These are phyloP conservation scores for Chalaropsis ovoidea DNA, from an alignment of 2,329 filamentous ascomycete genomes.

Conservation along the genomic window DNA sequence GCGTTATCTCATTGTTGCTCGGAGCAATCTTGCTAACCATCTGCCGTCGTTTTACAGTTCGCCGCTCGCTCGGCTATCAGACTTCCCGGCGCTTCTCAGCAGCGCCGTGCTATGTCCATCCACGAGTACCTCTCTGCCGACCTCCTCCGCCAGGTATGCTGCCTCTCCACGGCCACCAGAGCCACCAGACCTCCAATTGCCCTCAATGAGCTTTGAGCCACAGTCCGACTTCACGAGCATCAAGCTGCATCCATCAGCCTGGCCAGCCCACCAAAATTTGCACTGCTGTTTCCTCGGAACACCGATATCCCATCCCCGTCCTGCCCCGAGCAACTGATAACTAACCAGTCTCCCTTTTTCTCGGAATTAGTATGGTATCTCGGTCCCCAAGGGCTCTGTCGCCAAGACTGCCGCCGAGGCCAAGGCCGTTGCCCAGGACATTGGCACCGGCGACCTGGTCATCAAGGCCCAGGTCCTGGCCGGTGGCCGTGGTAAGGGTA, in stretches of 20 bases:
- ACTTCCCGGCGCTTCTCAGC: slow-evolving; percentile 59
- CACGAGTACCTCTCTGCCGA: slow-evolving; percentile 97
- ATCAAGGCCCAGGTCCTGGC: slow-evolving; percentile 99
- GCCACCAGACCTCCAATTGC: neutral
- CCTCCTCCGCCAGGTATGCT: slow-evolving; percentile 62
- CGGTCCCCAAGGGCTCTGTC: slow-evolving; percentile 81
- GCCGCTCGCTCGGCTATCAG: slow-evolving; percentile 39
- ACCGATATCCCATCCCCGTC: slow-evolving; percentile 38
- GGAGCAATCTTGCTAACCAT: slow-evolving; percentile 19
- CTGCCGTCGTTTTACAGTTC: slow-evolving; percentile 27
- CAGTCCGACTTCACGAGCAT: neutral
- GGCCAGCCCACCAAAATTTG: neutral
- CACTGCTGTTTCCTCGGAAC: neutral
- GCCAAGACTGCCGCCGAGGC: slow-evolving; percentile 77
- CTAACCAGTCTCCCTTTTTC: slow-evolving; percentile 22
- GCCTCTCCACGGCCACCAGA: neutral
- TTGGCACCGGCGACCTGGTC: slow-evolving; percentile 92
- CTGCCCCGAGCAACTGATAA: slow-evolving; percentile 53
- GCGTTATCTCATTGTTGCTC: slow-evolving; percentile 20
- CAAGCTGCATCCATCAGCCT: neutral
- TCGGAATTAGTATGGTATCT: slow-evolving; percentile 69
- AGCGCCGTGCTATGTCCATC: slow-evolving; percentile 83
- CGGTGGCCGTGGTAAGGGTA: slow-evolving; percentile 93
- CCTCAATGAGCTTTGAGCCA: neutral
- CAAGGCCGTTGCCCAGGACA: slow-evolving; percentile 79